Conservation (phyloP, 257 asterid species). For the Petrea volubilis region DNA sequence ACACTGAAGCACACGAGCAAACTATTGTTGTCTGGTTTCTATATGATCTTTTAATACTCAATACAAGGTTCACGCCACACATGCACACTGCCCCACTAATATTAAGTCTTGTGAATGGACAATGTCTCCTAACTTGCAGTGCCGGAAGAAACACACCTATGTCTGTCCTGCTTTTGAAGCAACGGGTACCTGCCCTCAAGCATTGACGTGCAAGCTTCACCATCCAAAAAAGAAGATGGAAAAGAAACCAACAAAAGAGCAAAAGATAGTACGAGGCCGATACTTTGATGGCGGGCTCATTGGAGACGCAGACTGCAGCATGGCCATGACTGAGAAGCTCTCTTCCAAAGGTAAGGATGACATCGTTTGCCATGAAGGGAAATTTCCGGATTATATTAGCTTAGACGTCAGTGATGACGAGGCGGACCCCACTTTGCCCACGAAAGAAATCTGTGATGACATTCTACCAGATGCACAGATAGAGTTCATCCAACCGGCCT, state of each 20-base stretch:
- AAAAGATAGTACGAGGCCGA: slow-evolving; percentile 65
- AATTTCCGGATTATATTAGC: slow-evolving; percentile 67
- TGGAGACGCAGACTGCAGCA: slow-evolving; percentile 33
- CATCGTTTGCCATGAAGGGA: slow-evolving; percentile 41
- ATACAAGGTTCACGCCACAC: slow-evolving; percentile 17
- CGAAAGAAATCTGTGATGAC: slow-evolving; percentile 17
- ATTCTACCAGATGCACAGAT: slow-evolving; percentile 22
- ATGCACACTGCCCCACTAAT: slow-evolving; percentile 44
- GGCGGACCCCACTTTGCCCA: slow-evolving; percentile 26
- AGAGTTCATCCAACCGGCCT: slow-evolving; percentile 38
- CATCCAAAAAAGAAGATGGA: slow-evolving; percentile 79
- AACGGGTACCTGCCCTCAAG: slow-evolving; percentile 69
- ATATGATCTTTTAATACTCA: neutral
- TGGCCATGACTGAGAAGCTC: slow-evolving; percentile 29
- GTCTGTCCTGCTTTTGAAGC: slow-evolving; percentile 82
- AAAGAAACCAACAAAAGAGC: slow-evolving; percentile 45
- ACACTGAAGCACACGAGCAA: slow-evolving; percentile 9
- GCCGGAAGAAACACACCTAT: slow-evolving; percentile 91
- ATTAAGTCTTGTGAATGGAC: slow-evolving; percentile 58
- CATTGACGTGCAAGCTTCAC: slow-evolving; percentile 88
- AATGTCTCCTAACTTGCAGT: slow-evolving; percentile 66
- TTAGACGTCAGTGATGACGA: slow-evolving; percentile 48
- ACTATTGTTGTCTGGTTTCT: slow-evolving; percentile 10
- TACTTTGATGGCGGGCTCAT: slow-evolving; percentile 76
- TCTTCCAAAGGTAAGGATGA: slow-evolving; percentile 45